These are phyloP conservation scores for Cutaneotrichosporon spelunceum DNA, from an alignment of 1,284 basidiomycete genomes.

Conservation along the genomic window DNA sequence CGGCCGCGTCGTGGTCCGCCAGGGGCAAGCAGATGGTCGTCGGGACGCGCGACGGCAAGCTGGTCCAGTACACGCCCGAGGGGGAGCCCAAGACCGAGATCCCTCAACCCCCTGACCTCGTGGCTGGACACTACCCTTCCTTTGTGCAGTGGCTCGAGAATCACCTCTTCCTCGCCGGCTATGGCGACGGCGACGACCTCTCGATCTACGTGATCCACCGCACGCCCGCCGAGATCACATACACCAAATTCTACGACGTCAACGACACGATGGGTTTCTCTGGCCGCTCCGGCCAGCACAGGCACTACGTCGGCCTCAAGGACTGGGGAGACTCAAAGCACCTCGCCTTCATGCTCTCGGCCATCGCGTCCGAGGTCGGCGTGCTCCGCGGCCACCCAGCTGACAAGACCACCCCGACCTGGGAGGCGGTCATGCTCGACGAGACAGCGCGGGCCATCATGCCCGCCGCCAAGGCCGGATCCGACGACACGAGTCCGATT, in stretches of 20 bases:
- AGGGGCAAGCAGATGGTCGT: constrained; percentile 59
- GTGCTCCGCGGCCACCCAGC: constrained; percentile 37
- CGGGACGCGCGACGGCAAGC: constrained; percentile 51
- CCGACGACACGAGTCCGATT: constrained; percentile 54
- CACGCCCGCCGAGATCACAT: constrained; percentile 37
- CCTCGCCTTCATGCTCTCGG: constrained; percentile 53
- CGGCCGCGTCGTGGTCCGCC: constrained; percentile 55
- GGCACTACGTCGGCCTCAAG: constrained; percentile 49
- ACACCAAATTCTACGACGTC: constrained; percentile 51
- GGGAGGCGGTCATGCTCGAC: constrained; percentile 55
- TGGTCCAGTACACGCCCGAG: constrained; percentile 56
- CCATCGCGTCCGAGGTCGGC: constrained; percentile 51
- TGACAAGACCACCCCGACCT: constrained; percentile 37
- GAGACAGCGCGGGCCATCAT: constrained; percentile 55
- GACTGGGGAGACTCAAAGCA: constrained; percentile 49
- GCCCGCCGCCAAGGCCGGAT: constrained; percentile 51
- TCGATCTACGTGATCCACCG: constrained; percentile 48
- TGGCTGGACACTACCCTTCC: constrained; percentile 31
- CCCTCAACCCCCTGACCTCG: constrained; percentile 46
- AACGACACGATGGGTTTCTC: constrained; percentile 47
- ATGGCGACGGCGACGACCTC: constrained; percentile 50
- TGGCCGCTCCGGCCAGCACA: constrained; percentile 39
- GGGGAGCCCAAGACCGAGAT: constrained; percentile 55
- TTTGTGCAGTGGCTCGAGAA: constrained; percentile 59
- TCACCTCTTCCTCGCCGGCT: constrained; percentile 56